Evolutionary conservation across 345 rosid genomes (phyloP).

Genomic region (Brassica napus): Da-Ae NC_063442.1:42548501-42549000

Average conservation of each 20-base stretch:
- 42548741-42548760: slow-evolving; percentile 4
- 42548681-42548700: neutral
- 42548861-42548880: neutral
- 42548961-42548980: neutral
- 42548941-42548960: neutral
- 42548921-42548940: slow-evolving; percentile 18
- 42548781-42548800: neutral
- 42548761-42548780: neutral
- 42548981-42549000: neutral
- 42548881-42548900: neutral
- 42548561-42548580: neutral
- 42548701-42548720: neutral
- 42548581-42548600: neutral
- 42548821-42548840: neutral
- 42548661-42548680: neutral
- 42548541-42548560: slow-evolving; percentile 1
- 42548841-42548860: neutral
- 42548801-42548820: neutral
- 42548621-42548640: neutral
- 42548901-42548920: slow-evolving; percentile 16
- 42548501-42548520: neutral
- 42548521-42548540: slow-evolving; percentile 15
- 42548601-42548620: neutral
- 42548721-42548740: neutral
- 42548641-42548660: neutral